Conservation (phyloP, 805 yeast species). For the Kodamaea kaohsiungensis region DNA sequence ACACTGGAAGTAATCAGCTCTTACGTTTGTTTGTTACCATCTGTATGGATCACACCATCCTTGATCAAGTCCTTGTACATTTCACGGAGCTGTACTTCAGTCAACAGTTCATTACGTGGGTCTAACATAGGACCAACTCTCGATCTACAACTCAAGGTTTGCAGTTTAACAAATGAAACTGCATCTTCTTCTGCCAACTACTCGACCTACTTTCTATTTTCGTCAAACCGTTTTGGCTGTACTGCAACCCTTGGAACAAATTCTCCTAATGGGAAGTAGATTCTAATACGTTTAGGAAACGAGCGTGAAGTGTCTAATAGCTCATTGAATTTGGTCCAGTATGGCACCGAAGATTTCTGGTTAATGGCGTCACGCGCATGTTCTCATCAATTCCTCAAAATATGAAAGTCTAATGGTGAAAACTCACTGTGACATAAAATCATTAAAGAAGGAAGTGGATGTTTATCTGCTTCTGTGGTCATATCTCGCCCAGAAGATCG, state of each 20-base stretch:
- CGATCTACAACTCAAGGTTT: constrained; percentile 79
- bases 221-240: constrained; percentile 53
- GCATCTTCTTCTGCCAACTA: constrained; percentile 67
- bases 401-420: no score
- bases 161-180: constrained; percentile 78
- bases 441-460: no score
- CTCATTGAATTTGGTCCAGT: constrained; percentile 63
- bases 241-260: constrained; percentile 81
- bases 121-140: constrained; percentile 76
- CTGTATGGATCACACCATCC: constrained; percentile 49
- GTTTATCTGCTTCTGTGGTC: no score
- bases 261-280: constrained; percentile 88
- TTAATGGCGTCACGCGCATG: constrained; percentile 61
- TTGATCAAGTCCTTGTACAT: constrained; percentile 28
- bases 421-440: no score
- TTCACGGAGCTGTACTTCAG: constrained; percentile 10
- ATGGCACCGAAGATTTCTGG: constrained; percentile 33
- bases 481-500: no score
- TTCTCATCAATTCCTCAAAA: no score
- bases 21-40: constrained; percentile 47
- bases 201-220: constrained; percentile 17
- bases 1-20: constrained; percentile 57
- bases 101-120: neutral
- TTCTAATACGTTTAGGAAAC: constrained; percentile 59
- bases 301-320: constrained; percentile 42